Evolutionary conservation across 768 basidiomycete species (phyloP).

Genomic region (Serendipita sp.): DNA sequence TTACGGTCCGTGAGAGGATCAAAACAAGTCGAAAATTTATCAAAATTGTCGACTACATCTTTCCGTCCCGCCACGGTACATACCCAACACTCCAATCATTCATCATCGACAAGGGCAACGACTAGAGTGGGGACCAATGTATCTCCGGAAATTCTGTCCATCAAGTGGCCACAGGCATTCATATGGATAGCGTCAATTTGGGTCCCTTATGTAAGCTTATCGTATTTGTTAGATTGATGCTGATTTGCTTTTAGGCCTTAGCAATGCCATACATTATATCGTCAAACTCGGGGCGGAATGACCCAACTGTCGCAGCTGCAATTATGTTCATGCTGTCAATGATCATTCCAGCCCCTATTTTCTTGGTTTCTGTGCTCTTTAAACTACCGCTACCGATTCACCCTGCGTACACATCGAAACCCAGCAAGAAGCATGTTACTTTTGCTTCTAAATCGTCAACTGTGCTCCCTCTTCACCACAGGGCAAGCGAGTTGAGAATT

Average conservation of each 20-base stretch:
- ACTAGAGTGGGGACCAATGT: too few species aligned
- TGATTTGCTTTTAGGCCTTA: slow-evolving; percentile 27
- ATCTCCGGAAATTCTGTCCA: background rate
- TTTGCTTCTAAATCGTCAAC: slow-evolving; percentile 20
- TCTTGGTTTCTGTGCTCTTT: slow-evolving; percentile 44
- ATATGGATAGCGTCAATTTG: slow-evolving; percentile 55
- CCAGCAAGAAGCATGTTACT: slow-evolving; percentile 11
- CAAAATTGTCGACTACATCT: background rate
- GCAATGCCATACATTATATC: slow-evolving; percentile 43
- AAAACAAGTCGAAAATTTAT: background rate
- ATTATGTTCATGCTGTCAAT: slow-evolving; percentile 46
- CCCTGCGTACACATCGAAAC: slow-evolving; percentile 20
- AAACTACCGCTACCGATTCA: slow-evolving; percentile 52
- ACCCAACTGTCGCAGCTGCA: slow-evolving; percentile 23
- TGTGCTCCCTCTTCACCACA: background rate
- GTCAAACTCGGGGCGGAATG: slow-evolving; percentile 25
- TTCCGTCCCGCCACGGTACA: background rate
- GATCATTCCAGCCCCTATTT: slow-evolving; percentile 48
- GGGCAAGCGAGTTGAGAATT: background rate
- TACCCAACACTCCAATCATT: background rate
- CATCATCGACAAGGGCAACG: background rate
- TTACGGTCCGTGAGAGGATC: slow-evolving; percentile 14
- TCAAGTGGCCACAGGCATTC: slow-evolving; percentile 24
- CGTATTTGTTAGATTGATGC: background rate
- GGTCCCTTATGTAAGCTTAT: slow-evolving; percentile 45